These are phyloP conservation scores for Acarospora socialis DNA, from an alignment of 2,329 filamentous ascomycete genomes.

Conservation along the genomic window DNA sequence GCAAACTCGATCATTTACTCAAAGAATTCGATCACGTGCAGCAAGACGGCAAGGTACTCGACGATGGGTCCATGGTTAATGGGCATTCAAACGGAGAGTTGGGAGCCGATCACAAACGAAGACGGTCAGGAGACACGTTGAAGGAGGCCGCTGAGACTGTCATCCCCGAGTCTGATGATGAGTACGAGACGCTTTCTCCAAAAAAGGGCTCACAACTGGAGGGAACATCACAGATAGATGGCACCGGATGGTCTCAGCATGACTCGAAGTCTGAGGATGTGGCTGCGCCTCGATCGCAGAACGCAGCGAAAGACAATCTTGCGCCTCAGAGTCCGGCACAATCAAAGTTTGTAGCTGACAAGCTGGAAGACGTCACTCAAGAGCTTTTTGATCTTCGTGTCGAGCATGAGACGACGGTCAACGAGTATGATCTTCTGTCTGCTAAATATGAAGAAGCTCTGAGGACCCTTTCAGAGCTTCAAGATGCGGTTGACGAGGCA, in stretches of 20 bases:
- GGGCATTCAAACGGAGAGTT: neutral
- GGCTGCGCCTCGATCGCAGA: too few species aligned
- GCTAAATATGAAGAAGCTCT: constrained; percentile 85
- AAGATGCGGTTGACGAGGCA: constrained; percentile 70
- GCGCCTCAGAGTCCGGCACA: constrained; percentile 55
- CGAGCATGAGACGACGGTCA: constrained; percentile 73
- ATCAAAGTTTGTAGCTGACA: constrained; percentile 75
- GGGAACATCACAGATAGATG: constrained; percentile 8
- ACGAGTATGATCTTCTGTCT: constrained; percentile 67
- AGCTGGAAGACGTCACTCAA: constrained; percentile 79
- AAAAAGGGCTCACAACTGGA: constrained; percentile 19
- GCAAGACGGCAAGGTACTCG: constrained; percentile 36
- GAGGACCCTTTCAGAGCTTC: constrained; percentile 65
- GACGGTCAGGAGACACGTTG: constrained; percentile 15
- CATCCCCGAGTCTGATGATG: constrained; percentile 32
- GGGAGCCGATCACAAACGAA: too few species aligned
- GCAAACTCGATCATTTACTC: constrained; percentile 83
- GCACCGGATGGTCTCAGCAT: constrained; percentile 11
- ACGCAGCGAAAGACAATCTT: neutral
- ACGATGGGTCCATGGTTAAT: constrained; percentile 6
- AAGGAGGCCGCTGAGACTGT: constrained; percentile 31
- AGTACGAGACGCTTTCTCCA: constrained; percentile 22
- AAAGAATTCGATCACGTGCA: constrained; percentile 76
- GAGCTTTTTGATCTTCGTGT: constrained; percentile 82
- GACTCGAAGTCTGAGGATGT: too few species aligned